Evolutionary conservation across 768 basidiomycete genomes (phyloP).

Genomic region (Leccinum pellstonianum): DNA sequence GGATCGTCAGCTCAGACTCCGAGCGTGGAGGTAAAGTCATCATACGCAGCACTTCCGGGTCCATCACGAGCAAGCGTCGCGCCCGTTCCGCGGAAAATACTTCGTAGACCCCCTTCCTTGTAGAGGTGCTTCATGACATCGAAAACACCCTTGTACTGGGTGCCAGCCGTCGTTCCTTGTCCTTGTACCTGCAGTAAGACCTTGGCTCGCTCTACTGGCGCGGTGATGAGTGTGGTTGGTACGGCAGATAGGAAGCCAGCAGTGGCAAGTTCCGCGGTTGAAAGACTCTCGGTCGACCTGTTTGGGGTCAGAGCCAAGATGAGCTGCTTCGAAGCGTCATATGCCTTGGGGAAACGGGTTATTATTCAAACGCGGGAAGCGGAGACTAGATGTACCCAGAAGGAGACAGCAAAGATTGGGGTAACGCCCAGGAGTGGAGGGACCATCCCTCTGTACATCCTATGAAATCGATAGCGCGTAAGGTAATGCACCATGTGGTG

Average conservation of each 20-base stretch:
- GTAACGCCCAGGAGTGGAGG: conserved; percentile 94
- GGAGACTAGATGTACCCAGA: conserved; percentile 66
- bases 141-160: conserved; percentile 83
- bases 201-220: conserved; percentile 95
- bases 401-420: conserved; percentile 96
- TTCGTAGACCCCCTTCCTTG: conserved; percentile 87
- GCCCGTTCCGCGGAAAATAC: conserved; percentile 88
- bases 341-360: conserved; percentile 56
- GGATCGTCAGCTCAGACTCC: conserved; percentile 7
- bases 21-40: conserved; percentile 14
- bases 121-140: conserved; percentile 92
- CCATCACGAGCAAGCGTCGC: conserved; percentile 96
- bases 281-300: conserved; percentile 59
- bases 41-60: conserved; percentile 94
- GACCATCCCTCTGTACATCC: conserved; percentile 89
- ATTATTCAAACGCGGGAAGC: conserved; percentile 7
- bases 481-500: not conserved
- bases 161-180: conserved; percentile 66
- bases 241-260: conserved; percentile 95
- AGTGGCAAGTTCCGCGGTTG: conserved; percentile 76
- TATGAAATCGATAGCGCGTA: conserved; percentile 41
- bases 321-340: conserved; percentile 88
- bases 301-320: conserved; percentile 80
- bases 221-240: conserved; percentile 89
- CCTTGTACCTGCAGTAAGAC: conserved; percentile 96